Evolutionary conservation across 2,329 filamentous ascomycete species (phyloP), one percentile per base, ranked within the genome.

Genomic region (Helminthosporium solani): DNA sequence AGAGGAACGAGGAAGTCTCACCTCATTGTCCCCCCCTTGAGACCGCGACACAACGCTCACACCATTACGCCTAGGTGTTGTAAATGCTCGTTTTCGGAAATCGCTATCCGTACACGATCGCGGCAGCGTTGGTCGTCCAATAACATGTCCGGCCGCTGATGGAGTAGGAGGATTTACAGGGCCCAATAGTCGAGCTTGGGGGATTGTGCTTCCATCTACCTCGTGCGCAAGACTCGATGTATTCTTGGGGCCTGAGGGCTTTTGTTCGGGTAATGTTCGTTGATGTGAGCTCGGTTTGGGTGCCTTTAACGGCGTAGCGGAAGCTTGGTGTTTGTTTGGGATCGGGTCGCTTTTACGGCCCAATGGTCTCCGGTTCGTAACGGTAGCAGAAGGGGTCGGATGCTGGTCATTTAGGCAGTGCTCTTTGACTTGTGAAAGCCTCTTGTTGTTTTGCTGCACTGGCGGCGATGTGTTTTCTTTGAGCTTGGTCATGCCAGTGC

Each of bases 1-100:
- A 23, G 50, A 53, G 42, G 63, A 65, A 45, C 54, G 60, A 51
- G 64, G 57, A 21, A 67, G 46, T 47, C 57, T 69, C 62, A 68
- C 66, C 65, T 69, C 59, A 51, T 60, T 50, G 38, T 57, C 64
- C 46, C 42, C 45, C 41, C 45, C 51, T 38, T 52, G 45, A 47
- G 56, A 40, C 44, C 46, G 50, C 41, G 60, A 61, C n/a, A 54
- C 49, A n/a, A 54, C 47, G 50, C 54, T 57, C 37, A 51, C 46
- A 38, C 56, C 53, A 33, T 39, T 55, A 28, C 61, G 40, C 25
- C 51, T 54, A 15, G 59, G 53, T 19, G 57, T 59, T 12, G 52
- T 48, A 11, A 62, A 33, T 2, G 54, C 59, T 16, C 55, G 55
- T 38, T 49, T 58, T n/a, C 50, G 53, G 30, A 52, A 16, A 7